These are phyloP conservation scores for Wallacemonas sp. DNA, from an alignment of 208 protist species.

Conservation along the genomic window DNA sequence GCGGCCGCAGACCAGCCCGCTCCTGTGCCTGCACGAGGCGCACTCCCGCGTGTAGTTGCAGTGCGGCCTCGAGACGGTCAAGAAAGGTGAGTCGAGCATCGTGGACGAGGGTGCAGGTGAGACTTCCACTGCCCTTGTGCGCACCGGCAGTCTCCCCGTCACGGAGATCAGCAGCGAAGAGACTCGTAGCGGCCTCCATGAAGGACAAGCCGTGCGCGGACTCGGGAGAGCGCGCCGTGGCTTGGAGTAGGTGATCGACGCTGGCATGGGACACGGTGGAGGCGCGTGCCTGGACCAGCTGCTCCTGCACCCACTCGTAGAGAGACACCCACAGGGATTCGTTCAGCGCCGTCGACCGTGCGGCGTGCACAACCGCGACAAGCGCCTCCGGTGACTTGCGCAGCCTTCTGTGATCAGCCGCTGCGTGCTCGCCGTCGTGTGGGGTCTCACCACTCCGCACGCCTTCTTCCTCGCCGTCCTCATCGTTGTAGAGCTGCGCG, in stretches of 20 bases:
- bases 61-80: background rate
- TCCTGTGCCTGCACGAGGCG: background rate
- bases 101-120: background rate
- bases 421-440: background rate
- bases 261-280: too few species aligned
- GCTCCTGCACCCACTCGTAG: background rate
- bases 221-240: too few species aligned
- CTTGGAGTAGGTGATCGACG: too few species aligned
- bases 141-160: too few species aligned
- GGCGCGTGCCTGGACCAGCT: background rate
- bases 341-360: background rate
- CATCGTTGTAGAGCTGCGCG: conserved; percentile 7
- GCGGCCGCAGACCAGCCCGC: background rate
- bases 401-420: background rate
- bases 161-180: too few species aligned
- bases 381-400: background rate
- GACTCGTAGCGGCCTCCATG: too few species aligned
- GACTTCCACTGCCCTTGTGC: background rate
- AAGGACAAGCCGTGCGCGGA: too few species aligned
- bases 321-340: background rate
- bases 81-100: background rate
- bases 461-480: background rate
- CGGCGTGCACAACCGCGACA: background rate
- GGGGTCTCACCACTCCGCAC: too few species aligned
- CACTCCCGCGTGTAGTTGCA: background rate